Percentiles rank a stretch among this genome's conserved stretches.
These are phyloP conservation scores for Paralagenidium karlingii DNA, from an alignment of 352 stramenopile genomes.

Conservation along the genomic window DNA sequence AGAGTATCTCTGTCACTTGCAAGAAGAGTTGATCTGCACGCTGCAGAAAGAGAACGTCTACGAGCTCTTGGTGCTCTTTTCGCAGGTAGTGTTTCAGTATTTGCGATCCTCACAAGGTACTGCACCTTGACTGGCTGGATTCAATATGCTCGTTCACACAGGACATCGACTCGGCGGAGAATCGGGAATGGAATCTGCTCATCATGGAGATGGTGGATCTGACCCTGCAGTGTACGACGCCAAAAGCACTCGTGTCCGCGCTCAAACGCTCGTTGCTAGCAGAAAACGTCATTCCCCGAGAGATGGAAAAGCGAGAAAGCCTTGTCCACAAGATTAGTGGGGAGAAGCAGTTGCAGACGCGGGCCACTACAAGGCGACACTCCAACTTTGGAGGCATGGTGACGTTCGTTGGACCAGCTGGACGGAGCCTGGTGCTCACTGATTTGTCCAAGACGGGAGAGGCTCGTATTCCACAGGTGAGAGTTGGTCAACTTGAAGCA, in stretches of 20 bases:
- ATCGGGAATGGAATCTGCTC: slow-evolving; percentile 79
- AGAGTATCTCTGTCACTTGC: slow-evolving; percentile 59
- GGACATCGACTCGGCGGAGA: slow-evolving; percentile 75
- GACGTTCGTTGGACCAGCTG: slow-evolving; percentile 59
- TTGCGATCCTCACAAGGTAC: neutral
- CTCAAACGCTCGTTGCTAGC: too few species aligned
- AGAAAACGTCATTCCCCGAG: too few species aligned
- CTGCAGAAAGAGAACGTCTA: slow-evolving; percentile 76
- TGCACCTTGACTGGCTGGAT: neutral
- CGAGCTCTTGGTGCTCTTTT: slow-evolving; percentile 80
- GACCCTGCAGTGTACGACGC: slow-evolving; percentile 54
- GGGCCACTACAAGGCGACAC: slow-evolving; percentile 28
- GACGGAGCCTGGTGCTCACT: slow-evolving; percentile 47
- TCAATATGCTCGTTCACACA: slow-evolving; percentile 4
- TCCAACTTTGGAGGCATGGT: slow-evolving; percentile 84
- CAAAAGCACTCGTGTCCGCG: slow-evolving; percentile 50
- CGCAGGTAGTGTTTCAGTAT: slow-evolving; percentile 17
- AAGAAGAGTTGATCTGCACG: slow-evolving; percentile 67
- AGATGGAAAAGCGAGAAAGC: slow-evolving; percentile 9
- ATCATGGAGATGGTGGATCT: slow-evolving; percentile 85
- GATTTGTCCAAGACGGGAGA: slow-evolving; percentile 64
- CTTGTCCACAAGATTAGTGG: slow-evolving; percentile 30
- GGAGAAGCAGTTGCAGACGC: slow-evolving; percentile 36
- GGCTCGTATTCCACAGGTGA: slow-evolving; percentile 12
- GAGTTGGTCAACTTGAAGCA: too few species aligned